Evolutionary conservation across 73 alveolate genomes (phyloP), one percentile per base, ranked within the genome.

Genomic region (Paramecium octaurelia): DNA sequence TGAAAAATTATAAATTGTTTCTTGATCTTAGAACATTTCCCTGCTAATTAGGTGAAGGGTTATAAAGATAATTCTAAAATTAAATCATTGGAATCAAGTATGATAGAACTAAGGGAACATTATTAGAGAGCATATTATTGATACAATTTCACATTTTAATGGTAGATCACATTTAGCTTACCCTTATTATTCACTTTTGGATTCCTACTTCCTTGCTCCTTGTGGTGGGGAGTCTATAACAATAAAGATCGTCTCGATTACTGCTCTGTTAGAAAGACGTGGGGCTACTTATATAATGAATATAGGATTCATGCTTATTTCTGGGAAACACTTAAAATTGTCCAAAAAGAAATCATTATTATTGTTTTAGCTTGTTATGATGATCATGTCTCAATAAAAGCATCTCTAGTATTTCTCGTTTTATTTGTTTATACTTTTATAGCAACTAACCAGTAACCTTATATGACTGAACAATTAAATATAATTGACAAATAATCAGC

Each of bases 111-210:
- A 16, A 21, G 35, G 21, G 23, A 21, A 7, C n/a, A 18, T 3
- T 87, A 64, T 87, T 87, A 88, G 93, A 87, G 93, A 76, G 29
- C 86, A 1, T 40, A 87, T 87, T 21, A 87, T 31, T 21, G 24
- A 24, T 31, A 76, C 80, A 18, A n/a, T 14, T 23, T 35, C 8
- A 31, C 77, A 76, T 36, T 7, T 7, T n/a, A 12, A 36, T 76
- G 90, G 90, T 8, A 1, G 14, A 40, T 76, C 12, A 8, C 20
- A 16, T 43, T 76, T 40, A 20, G 23, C 9, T 0, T 43, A 23
- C 90, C 90, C 10, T n/a, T 36, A 40, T 76, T 76, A 76, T 9
- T 43, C 11, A 18, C 43, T 8, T 31, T 35, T 24, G 90, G 34
- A 6, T 6, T 5, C 9, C 6, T 76, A 20, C 35, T 76, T 31